These are phyloP conservation scores for Sugiyamaella sp. DNA, from an alignment of 1,139 yeast genomes.

Conservation along the genomic window DNA sequence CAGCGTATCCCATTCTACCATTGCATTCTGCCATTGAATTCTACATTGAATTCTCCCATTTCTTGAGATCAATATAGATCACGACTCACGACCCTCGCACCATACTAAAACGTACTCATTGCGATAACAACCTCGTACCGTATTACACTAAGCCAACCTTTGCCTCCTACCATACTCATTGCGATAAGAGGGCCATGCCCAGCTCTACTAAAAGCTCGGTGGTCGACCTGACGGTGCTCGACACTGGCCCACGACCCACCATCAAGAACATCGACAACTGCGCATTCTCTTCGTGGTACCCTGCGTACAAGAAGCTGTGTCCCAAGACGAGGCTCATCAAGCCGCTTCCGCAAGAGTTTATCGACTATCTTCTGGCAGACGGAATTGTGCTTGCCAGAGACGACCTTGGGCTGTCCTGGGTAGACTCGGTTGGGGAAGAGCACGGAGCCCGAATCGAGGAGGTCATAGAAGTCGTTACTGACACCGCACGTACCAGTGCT, in stretches of 20 bases:
- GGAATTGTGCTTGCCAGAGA: slow-evolving; percentile 67
- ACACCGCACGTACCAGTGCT: slow-evolving; percentile 75
- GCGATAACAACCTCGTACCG: too few species aligned
- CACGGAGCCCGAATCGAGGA: slow-evolving; percentile 75
- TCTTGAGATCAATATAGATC: too few species aligned
- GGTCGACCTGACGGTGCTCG: slow-evolving; percentile 1
- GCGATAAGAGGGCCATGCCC: background rate
- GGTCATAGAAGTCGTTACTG: slow-evolving; percentile 47
- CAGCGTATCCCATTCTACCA: too few species aligned
- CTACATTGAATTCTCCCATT: too few species aligned
- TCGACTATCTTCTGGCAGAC: slow-evolving; percentile 72
- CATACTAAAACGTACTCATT: too few species aligned
- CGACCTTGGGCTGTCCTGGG: slow-evolving; percentile 30
- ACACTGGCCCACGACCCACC: slow-evolving; percentile 18
- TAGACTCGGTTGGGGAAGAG: slow-evolving; percentile 43
- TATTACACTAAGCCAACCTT: too few species aligned
- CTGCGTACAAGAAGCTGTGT: slow-evolving; percentile 52
- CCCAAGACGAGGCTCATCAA: slow-evolving; percentile 58
- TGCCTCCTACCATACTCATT: too few species aligned
- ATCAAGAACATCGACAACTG: slow-evolving; percentile 61
- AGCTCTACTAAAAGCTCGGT: slow-evolving; percentile 8
- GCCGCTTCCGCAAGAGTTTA: slow-evolving; percentile 68
- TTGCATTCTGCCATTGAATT: too few species aligned
- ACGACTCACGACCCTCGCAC: too few species aligned
- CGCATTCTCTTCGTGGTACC: slow-evolving; percentile 74